These are phyloP conservation scores for Furculomyces boomerangus DNA, from an alignment of 371 early-diverging fungal species.

Conservation along the genomic window DNA sequence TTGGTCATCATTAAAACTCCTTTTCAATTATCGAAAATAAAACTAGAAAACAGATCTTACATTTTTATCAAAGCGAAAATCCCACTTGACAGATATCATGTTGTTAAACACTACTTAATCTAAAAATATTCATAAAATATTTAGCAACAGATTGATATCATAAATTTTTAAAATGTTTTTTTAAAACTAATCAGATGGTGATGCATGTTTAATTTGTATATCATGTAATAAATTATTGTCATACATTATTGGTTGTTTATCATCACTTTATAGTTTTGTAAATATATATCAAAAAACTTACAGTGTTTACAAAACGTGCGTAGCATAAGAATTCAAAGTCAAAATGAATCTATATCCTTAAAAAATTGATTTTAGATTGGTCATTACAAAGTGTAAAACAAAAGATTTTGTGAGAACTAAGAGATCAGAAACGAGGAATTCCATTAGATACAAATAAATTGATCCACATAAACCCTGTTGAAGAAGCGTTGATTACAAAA, in stretches of 20 bases:
- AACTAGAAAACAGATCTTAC: neutral
- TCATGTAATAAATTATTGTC: neutral
- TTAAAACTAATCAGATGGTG: neutral
- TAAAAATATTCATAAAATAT: neutral
- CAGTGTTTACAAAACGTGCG: neutral
- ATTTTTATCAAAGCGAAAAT: neutral
- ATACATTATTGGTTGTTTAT: neutral
- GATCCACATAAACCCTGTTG: neutral
- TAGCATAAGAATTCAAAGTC: neutral
- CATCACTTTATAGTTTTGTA: neutral
- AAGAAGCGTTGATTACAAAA: neutral
- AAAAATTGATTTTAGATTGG: neutral
- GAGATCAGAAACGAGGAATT: constrained; percentile 4
- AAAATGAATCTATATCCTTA: neutral
- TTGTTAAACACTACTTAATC: neutral
- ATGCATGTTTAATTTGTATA: neutral
- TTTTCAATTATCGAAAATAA: no score
- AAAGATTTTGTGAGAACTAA: neutral
- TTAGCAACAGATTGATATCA: neutral
- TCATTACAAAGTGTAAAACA: neutral
- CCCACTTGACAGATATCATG: neutral
- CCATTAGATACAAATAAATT: neutral
- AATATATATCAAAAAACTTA: neutral
- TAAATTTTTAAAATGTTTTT: no score
- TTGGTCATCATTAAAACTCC: neutral